Evolutionary conservation across 441 rosid species (phyloP).

Genomic region (Populus hybrid): DNA sequence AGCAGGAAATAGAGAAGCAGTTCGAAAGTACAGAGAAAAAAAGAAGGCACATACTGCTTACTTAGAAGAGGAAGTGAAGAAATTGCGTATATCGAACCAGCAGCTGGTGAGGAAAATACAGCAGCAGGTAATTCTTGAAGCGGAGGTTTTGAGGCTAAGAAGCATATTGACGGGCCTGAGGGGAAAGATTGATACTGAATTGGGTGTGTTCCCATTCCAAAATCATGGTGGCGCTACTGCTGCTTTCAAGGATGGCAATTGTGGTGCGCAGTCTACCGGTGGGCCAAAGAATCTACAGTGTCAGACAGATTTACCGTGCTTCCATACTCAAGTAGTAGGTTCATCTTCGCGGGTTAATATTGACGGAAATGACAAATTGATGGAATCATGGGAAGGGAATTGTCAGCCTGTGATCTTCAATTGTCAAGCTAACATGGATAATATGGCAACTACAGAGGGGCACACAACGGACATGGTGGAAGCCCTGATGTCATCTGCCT

Average conservation of each 20-base stretch:
- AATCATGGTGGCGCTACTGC: slow-evolving; percentile 32
- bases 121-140: slow-evolving; percentile 46
- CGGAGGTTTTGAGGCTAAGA: slow-evolving; percentile 50
- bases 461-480: slow-evolving; percentile 14
- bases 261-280: slow-evolving; percentile 22
- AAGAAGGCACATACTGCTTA: slow-evolving; percentile 68
- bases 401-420: slow-evolving; percentile 26
- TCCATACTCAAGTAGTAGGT: slow-evolving; percentile 25
- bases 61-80: slow-evolving; percentile 69
- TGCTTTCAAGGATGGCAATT: slow-evolving; percentile 37
- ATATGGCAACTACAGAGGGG: slow-evolving; percentile 18
- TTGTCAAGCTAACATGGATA: slow-evolving; percentile 26
- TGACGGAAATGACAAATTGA: slow-evolving; percentile 27
- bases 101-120: slow-evolving; percentile 50
- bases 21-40: slow-evolving; percentile 68
- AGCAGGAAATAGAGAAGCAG: slow-evolving; percentile 69
- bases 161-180: slow-evolving; percentile 45
- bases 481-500: slow-evolving; percentile 25
- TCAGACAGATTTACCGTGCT: slow-evolving; percentile 27
- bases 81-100: slow-evolving; percentile 41
- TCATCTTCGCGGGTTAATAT: slow-evolving; percentile 19
- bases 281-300: slow-evolving; percentile 17
- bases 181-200: slow-evolving; percentile 50
- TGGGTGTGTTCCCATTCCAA: slow-evolving; percentile 47
- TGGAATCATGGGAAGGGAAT: slow-evolving; percentile 30